Percentiles rank a stretch among this genome's conserved stretches.
phyloP scores from a whole-genome alignment of 2,329 filamentous ascomycete genomes.

The Talaromyces sp. region DNA sequence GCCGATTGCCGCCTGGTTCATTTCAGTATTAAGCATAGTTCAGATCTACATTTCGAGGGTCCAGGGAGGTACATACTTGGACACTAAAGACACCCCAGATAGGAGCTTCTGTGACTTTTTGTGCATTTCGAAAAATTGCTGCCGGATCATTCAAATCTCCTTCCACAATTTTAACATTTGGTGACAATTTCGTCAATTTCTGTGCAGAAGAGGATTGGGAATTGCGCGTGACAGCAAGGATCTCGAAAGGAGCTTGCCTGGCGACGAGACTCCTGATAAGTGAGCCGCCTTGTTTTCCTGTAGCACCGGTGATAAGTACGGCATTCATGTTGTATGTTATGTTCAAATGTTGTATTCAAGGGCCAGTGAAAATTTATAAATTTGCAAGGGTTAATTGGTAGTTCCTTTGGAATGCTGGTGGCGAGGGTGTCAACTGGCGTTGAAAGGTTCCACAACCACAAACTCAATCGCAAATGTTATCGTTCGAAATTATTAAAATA shows the following conservation, averaged over 20 bases:
- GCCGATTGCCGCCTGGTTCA: not conserved
- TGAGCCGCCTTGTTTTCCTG: conserved; percentile 37
- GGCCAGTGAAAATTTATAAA: no score
- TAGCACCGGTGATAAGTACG: conserved; percentile 35
- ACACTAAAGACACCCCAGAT: conserved; percentile 60
- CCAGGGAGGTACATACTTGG: conserved; percentile 35
- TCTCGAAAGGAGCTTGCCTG: conserved; percentile 34
- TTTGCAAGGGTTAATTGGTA: no score
- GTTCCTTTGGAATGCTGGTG: no score
- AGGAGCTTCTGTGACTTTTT: conserved; percentile 25
- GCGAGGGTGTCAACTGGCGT: no score
- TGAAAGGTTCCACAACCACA: no score
- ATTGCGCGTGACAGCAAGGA: conserved; percentile 58
- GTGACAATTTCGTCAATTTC: conserved; percentile 39
- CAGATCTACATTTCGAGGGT: not conserved
- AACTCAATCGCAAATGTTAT: no score
- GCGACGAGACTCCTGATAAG: conserved; percentile 27
- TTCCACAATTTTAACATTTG: conserved; percentile 50
- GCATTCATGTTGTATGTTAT: conserved; percentile 1
- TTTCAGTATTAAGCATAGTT: not conserved
- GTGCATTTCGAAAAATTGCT: conserved; percentile 45
- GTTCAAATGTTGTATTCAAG: no score
- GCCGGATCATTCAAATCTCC: conserved; percentile 51
- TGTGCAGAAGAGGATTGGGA: conserved; percentile 46
- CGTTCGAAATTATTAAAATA: no score